Conservation (phyloP, 2,329 filamentous ascomycete genomes). For the Exophiala xenobiotica region DNA sequence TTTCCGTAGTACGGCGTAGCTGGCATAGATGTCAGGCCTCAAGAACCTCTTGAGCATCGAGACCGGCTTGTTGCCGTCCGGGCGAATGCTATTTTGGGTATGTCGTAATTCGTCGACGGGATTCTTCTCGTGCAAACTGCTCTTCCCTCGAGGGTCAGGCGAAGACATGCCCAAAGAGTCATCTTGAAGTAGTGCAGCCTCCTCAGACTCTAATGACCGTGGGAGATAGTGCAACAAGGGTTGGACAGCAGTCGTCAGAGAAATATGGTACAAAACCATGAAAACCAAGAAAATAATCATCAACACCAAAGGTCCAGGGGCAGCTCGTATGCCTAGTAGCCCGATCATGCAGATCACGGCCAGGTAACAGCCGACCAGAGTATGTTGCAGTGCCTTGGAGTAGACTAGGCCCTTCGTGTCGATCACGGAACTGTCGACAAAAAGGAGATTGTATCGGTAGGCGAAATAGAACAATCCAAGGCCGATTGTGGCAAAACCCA, state of each 20-base stretch:
- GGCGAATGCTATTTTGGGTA: conserved; percentile 18
- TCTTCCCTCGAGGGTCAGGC: background rate
- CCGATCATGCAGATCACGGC: conserved; percentile 80
- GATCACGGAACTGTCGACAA: conserved; percentile 75
- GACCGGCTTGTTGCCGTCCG: conserved; percentile 5
- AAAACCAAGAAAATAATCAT: conserved; percentile 77
- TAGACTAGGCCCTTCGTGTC: conserved; percentile 89
- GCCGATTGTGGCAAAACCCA: conserved; percentile 77
- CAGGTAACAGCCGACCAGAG: conserved; percentile 80
- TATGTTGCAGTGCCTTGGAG: conserved; percentile 80
- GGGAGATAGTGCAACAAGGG: conserved; percentile 79
- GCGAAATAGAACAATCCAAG: conserved; percentile 80
- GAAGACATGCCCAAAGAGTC: conserved; percentile 8
- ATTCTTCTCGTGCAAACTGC: conserved; percentile 27
- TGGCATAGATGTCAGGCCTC: conserved; percentile 72
- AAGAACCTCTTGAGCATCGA: conserved; percentile 57
- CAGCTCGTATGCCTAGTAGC: conserved; percentile 70
- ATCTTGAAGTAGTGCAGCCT: conserved; percentile 46
- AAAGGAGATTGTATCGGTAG: conserved; percentile 88
- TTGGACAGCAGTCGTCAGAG: conserved; percentile 68
- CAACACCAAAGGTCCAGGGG: conserved; percentile 65
- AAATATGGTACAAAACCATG: conserved; percentile 71
- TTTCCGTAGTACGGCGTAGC: conserved; percentile 69
- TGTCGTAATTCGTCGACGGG: conserved; percentile 23
- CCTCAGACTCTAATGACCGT: conserved; percentile 64